Conservation (phyloP, 441 rosid genomes). For the Cnidoscolus chayamansa region DNA sequence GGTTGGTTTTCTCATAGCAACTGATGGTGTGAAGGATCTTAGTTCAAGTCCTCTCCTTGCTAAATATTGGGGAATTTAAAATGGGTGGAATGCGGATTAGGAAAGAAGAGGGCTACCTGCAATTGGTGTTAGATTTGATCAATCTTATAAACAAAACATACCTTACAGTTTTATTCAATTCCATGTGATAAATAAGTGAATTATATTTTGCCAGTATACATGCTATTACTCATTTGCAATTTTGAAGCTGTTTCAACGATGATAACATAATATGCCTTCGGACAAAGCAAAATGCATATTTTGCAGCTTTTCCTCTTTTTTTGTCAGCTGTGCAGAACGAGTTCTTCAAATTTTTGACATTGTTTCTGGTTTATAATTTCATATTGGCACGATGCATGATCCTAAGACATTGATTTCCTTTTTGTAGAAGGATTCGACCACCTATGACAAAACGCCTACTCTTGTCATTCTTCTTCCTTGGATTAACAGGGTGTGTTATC, state of each 20-base stretch:
- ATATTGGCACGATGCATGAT: neutral
- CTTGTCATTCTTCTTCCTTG: slow-evolving; percentile 77
- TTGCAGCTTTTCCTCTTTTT: neutral
- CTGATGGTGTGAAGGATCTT: neutral
- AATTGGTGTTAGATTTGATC: neutral
- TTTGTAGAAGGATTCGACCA: slow-evolving; percentile 63
- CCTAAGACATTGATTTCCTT: slow-evolving; percentile 9
- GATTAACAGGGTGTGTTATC: slow-evolving; percentile 70
- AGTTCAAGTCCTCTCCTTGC: neutral
- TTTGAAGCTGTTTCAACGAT: neutral
- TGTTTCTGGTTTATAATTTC: neutral
- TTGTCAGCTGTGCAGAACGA: neutral
- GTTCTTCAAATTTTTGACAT: neutral
- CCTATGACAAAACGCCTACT: slow-evolving; percentile 71
- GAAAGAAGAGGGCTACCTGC: too few species aligned
- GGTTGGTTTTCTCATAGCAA: too few species aligned
- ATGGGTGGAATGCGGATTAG: too few species aligned
- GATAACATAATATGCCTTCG: neutral
- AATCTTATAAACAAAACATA: neutral
- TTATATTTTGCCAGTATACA: neutral
- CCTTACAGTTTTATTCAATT: neutral
- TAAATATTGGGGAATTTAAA: too few species aligned
- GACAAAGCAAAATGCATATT: neutral
- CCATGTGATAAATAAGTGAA: neutral
- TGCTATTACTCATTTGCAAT: neutral